These are phyloP conservation scores for Talaromyces sp. DNA, from an alignment of 2,329 filamentous ascomycete species.

Conservation along the genomic window DNA sequence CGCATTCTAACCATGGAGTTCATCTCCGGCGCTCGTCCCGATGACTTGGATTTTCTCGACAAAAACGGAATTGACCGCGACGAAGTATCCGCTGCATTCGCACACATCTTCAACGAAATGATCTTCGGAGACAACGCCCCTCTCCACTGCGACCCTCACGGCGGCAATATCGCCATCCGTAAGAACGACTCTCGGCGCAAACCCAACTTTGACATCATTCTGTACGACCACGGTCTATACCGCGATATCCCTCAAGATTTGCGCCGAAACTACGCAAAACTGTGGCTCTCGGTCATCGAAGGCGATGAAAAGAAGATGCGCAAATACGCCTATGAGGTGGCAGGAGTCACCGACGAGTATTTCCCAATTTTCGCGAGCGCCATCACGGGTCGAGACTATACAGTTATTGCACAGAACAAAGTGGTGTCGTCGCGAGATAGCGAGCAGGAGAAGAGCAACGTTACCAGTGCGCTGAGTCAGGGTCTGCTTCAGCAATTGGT, in stretches of 20 bases:
- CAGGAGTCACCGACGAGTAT: constrained; percentile 80
- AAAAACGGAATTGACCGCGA: constrained; percentile 84
- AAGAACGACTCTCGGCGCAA: constrained; percentile 62
- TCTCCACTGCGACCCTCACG: constrained; percentile 94
- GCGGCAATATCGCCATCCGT: constrained; percentile 90
- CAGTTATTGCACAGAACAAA: constrained; percentile 63
- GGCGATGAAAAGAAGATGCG: constrained; percentile 83
- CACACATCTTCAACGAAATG: constrained; percentile 98
- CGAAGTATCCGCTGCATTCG: constrained; percentile 86
- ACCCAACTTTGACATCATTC: constrained; percentile 87
- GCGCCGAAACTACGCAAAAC: constrained; percentile 85
- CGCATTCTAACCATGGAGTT: constrained; percentile 95
- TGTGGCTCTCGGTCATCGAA: constrained; percentile 95
- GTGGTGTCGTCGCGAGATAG: constrained; percentile 57
- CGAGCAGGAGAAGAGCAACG: constrained; percentile 76
- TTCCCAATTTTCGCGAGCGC: constrained; percentile 95
- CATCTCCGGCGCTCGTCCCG: constrained; percentile 78
- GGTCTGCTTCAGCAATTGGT: constrained; percentile 87
- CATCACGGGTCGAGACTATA: constrained; percentile 91
- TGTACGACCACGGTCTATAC: constrained; percentile 97
- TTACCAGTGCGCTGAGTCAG: constrained; percentile 78
- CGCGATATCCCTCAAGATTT: constrained; percentile 79
- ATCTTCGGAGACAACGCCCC: constrained; percentile 89
- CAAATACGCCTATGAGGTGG: constrained; percentile 82
- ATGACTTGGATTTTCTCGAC: constrained; percentile 86